phyloP scores from a whole-genome alignment of 2,329 filamentous ascomycete genomes.

The Blastomyces emzantsi region DNA sequence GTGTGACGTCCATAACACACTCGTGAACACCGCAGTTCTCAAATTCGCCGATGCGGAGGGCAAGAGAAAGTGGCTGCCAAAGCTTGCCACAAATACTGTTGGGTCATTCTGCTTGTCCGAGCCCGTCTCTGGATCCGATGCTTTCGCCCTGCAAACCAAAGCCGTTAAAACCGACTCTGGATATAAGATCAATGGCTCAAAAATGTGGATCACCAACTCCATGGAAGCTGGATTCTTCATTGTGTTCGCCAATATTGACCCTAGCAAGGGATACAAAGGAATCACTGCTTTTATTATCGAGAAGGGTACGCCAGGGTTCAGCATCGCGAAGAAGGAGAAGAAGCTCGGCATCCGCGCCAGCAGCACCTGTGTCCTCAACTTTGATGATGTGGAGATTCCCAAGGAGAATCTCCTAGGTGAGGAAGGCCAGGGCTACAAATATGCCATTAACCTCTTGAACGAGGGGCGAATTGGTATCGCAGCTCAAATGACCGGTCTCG shows the following conservation, averaged over 20 bases:
- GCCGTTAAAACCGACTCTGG: conserved; percentile 74
- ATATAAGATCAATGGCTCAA: conserved; percentile 80
- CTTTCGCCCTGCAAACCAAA: conserved; percentile 88
- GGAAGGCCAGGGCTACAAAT: conserved; percentile 92
- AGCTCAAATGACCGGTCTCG: conserved; percentile 96
- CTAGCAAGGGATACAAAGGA: conserved; percentile 86
- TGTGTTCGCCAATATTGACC: conserved; percentile 93
- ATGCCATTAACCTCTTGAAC: conserved; percentile 87
- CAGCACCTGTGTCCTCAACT: conserved; percentile 94
- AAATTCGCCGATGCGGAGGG: conserved; percentile 70
- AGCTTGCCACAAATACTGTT: conserved; percentile 79
- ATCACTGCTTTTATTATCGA: conserved; percentile 95
- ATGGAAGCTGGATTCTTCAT: conserved; percentile 93
- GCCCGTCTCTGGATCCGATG: conserved; percentile 86
- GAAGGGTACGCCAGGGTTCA: conserved; percentile 80
- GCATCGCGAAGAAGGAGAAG: conserved; percentile 99
- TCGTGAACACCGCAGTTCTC: conserved; percentile 87
- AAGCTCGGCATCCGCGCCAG: conserved; percentile 95
- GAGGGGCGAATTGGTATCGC: conserved; percentile 97
- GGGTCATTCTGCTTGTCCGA: conserved; percentile 88
- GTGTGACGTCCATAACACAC: conserved; percentile 95
- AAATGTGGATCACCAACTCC: conserved; percentile 99
- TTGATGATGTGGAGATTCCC: conserved; percentile 90
- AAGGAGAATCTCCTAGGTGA: conserved; percentile 80
- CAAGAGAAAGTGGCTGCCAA: conserved; percentile 83